Evolutionary conservation across 2,329 filamentous ascomycete species (phyloP).

Genomic region (Aspergillus japonicus): DNA sequence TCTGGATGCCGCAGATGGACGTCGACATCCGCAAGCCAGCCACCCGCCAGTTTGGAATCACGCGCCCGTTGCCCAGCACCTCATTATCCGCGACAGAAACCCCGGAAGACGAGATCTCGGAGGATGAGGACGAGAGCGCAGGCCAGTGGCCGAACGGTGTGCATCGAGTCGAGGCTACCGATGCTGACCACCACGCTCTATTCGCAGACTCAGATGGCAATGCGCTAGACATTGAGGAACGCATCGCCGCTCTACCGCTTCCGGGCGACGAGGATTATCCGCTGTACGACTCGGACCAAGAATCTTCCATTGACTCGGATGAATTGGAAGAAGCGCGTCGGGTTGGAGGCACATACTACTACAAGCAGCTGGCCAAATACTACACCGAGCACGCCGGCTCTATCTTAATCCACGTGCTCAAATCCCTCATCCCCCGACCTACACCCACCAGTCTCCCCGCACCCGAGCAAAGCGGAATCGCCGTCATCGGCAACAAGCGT

Average conservation of each 20-base stretch:
- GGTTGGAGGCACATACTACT: constrained; percentile 75
- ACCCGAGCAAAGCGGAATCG: constrained; percentile 37
- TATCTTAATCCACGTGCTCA: constrained; percentile 47
- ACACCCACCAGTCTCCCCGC: constrained; percentile 40
- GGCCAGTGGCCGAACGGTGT: constrained; percentile 1
- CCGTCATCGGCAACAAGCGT: constrained; percentile 43
- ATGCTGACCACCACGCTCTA: constrained; percentile 52
- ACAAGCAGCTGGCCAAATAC: constrained; percentile 57
- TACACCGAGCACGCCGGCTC: constrained; percentile 52
- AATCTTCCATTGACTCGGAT: constrained; percentile 68
- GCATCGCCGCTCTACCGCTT: constrained; percentile 64
- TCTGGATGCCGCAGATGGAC: constrained; percentile 98
- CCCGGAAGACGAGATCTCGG: constrained; percentile 69
- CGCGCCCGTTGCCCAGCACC: constrained; percentile 70
- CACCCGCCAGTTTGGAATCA: constrained; percentile 86
- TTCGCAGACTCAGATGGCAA: constrained; percentile 49
- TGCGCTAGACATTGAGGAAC: constrained; percentile 75
- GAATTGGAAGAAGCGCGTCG: constrained; percentile 74
- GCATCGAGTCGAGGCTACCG: constrained; percentile 31
- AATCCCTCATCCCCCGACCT: constrained; percentile 53
- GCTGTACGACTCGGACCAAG: constrained; percentile 87
- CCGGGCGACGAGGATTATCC: constrained; percentile 69
- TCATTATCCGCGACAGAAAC: constrained; percentile 75
- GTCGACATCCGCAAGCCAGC: constrained; percentile 93
- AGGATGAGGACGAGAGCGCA: constrained; percentile 55